Evolutionary conservation across 2,329 filamentous ascomycete species (phyloP).

Genomic region (Ascocoryne sarcoides): DNA sequence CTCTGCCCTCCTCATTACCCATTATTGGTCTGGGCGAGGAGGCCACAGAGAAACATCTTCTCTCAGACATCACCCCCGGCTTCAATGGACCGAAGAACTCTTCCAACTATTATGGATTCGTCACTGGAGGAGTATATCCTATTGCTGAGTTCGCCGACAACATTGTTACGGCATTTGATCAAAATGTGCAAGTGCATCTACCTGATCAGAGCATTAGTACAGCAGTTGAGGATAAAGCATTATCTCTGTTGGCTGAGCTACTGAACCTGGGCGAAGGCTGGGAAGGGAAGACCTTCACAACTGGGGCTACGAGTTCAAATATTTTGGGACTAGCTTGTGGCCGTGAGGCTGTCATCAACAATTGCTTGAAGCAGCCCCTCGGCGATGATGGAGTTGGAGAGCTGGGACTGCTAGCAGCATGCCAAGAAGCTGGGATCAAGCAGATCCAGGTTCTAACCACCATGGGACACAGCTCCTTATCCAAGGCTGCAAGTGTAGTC

Average conservation of each 20-base stretch:
- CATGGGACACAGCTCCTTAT: constrained; percentile 72
- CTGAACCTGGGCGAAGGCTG: constrained; percentile 50
- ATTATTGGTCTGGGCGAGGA: constrained; percentile 34
- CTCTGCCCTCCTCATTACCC: constrained; percentile 32
- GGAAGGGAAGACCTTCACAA: constrained; percentile 73
- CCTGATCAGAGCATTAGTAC: constrained; percentile 68
- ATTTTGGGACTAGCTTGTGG: constrained; percentile 59
- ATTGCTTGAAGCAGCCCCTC: constrained; percentile 26
- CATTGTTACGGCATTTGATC: constrained; percentile 71
- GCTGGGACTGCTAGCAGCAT: constrained; percentile 59
- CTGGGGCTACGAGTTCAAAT: constrained; percentile 61
- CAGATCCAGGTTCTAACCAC: constrained; percentile 73
- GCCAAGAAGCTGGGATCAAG: constrained; percentile 51
- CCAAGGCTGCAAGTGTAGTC: constrained; percentile 74
- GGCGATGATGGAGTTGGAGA: constrained; percentile 49
- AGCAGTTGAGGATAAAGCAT: constrained; percentile 63
- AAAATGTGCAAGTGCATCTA: constrained; percentile 78
- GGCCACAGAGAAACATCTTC: constrained; percentile 34
- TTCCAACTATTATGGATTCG: constrained; percentile 70
- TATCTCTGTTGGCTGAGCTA: constrained; percentile 61
- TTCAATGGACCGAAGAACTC: constrained; percentile 27
- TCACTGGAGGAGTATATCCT: constrained; percentile 73
- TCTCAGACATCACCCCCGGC: constrained; percentile 35
- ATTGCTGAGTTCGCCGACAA: constrained; percentile 77
- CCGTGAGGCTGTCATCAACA: constrained; percentile 53